Conservation (phyloP, 805 yeast genomes). For the Teunomyces kruisii region DNA sequence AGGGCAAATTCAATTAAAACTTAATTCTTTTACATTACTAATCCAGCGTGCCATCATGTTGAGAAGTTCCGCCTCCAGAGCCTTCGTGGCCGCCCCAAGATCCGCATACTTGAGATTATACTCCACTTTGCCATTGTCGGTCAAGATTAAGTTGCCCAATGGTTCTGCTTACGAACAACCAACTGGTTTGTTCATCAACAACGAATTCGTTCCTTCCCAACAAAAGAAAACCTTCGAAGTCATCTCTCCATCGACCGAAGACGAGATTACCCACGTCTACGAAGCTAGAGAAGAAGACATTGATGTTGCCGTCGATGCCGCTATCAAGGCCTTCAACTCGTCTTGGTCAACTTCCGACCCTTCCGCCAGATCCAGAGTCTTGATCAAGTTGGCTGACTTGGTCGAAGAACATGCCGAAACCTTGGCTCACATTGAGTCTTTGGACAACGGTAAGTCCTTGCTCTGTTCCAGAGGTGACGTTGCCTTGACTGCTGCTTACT, state of each 20-base stretch:
- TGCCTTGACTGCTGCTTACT: constrained; percentile 61
- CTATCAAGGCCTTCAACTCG: constrained; percentile 69
- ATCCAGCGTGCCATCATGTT: background rate
- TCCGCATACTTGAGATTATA: constrained; percentile 17
- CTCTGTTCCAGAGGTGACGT: constrained; percentile 73
- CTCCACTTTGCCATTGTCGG: constrained; percentile 38
- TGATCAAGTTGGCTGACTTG: constrained; percentile 73
- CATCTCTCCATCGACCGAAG: constrained; percentile 69
- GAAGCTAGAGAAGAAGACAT: constrained; percentile 80
- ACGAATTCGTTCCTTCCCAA: constrained; percentile 66
- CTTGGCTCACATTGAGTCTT: constrained; percentile 77
- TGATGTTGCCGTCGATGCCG: constrained; percentile 83
- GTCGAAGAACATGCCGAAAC: constrained; percentile 70
- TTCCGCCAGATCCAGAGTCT: constrained; percentile 57
- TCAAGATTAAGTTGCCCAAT: constrained; percentile 62
- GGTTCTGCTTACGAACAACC: constrained; percentile 77
- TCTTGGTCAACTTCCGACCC: constrained; percentile 73
- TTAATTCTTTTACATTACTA: background rate
- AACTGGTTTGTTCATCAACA: constrained; percentile 85
- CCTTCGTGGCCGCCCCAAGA: constrained; percentile 2
- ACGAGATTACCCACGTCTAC: constrained; percentile 63
- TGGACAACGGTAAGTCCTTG: constrained; percentile 87
- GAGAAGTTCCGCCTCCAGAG: constrained; percentile 1
- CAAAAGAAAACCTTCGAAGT: constrained; percentile 62
- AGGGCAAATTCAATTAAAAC: background rate